Base-by-base conservation (phyloP, 306 rosid genomes). In the Glycine soja region DNA sequence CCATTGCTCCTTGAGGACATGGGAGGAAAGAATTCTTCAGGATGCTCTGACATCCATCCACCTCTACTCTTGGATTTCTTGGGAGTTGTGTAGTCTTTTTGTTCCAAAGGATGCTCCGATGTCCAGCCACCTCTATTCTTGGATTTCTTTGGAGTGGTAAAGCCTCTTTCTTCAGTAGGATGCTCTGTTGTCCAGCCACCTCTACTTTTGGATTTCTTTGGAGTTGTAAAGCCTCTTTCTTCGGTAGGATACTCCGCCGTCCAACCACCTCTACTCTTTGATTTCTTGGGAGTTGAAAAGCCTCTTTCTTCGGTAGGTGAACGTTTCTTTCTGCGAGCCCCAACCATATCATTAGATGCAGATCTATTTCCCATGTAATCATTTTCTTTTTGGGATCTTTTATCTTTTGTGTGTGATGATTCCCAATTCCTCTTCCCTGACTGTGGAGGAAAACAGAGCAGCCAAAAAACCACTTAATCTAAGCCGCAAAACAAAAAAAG, bases 181-280 rank as follows among this genome's bases (percentile, higher is more conserved):
- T 85, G 85, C 51, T 90, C 90, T 45, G 13, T 9, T 10, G 78
- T 82, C 97, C 90, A 86, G 10, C 88, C 88, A 81, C 92, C 89
- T 83, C 81, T 82, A 13, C 34, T 83, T 80, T 84, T 89, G 2
- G 89, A 69, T 74, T 85, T 88, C 73, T 67, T 81, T 16, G 92
- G 92, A 11, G 88, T 81, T 36, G 81, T n/a, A 63, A 50, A 1
- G 19, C 76, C 81, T 62, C 73, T 80, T 46, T 81, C 91, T 75
- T 90, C 94, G 62, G 75, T 50, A 47, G 86, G 84, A 86, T 85
- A 85, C 51, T 90, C 90, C 48, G 15, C 14, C n/a, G 78, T 82
- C 97, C 90, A 86, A 9, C 88, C 87, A 83, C 92, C 89, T 83
- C 83, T 82, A 13, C 24, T 83, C 82, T 84, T 89, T 3, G 89